Conservation (phyloP, 2,329 filamentous ascomycete species). For the Colletotrichum euphorbiae region DNA sequence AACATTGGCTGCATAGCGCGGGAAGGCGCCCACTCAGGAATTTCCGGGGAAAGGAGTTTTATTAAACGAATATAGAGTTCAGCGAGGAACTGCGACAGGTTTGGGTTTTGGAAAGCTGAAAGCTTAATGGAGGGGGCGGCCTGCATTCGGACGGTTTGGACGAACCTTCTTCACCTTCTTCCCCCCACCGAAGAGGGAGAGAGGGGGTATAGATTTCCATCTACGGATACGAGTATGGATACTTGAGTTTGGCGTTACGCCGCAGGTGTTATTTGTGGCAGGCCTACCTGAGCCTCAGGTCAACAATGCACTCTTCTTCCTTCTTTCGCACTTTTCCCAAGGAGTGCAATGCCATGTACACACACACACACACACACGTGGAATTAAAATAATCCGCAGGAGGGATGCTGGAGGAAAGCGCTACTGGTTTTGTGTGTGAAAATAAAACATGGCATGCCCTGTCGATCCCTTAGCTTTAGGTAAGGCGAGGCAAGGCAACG, state of each 20-base stretch:
- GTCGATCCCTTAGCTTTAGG: constrained; percentile 1
- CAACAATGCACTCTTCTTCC: not conserved
- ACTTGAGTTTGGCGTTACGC: not conserved
- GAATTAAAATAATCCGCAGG: too few relatives aligned
- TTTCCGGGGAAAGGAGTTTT: not conserved
- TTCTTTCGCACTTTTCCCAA: not conserved
- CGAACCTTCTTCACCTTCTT: not conserved
- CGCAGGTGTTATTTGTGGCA: not conserved
- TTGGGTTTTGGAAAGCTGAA: not conserved
- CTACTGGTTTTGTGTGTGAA: too few relatives aligned
- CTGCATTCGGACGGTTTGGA: constrained; percentile 9
- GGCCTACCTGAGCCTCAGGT: not conserved
- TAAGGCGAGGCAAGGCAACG: too few relatives aligned
- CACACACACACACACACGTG: too few relatives aligned
- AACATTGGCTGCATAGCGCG: not conserved
- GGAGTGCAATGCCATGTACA: too few relatives aligned
- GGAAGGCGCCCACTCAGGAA: not conserved
- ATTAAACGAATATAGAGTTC: not conserved
- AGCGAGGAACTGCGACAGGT: not conserved
- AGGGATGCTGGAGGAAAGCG: too few relatives aligned
- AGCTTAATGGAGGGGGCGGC: not conserved
- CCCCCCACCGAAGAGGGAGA: not conserved
- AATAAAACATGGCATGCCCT: not conserved
- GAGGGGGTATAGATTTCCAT: not conserved
- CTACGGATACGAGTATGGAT: not conserved